Evolutionary conservation across 768 basidiomycete species (phyloP).

Genomic region (Suillus plorans): DNA sequence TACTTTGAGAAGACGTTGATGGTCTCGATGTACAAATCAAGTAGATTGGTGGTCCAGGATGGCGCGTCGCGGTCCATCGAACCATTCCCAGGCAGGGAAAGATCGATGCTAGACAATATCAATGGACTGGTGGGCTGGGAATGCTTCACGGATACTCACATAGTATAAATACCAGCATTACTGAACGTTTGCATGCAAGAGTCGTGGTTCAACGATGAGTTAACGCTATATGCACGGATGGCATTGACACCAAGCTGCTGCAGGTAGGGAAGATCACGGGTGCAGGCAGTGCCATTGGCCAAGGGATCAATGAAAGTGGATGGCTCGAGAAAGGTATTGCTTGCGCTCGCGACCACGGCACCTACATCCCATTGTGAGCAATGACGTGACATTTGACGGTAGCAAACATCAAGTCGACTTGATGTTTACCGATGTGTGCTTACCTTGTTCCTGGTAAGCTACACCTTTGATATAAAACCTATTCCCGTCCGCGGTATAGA

Average conservation of each 20-base stretch:
- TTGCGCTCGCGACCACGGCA: constrained; percentile 38
- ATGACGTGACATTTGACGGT: background rate
- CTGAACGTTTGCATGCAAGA: constrained; percentile 79
- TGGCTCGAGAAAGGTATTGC: constrained; percentile 69
- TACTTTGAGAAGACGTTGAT: constrained; percentile 82
- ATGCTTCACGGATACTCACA: constrained; percentile 49
- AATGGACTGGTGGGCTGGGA: constrained; percentile 10
- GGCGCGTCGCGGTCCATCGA: constrained; percentile 75
- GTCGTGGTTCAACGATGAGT: constrained; percentile 82
- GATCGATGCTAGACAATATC: constrained; percentile 63
- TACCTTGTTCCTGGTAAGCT: constrained; percentile 84
- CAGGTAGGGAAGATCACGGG: constrained; percentile 78
- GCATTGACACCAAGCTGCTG: constrained; percentile 77
- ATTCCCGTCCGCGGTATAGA: constrained; percentile 72
- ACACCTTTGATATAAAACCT: constrained; percentile 90
- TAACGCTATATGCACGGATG: constrained; percentile 84
- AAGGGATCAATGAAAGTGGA: constrained; percentile 81
- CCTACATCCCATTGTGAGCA: constrained; percentile 23
- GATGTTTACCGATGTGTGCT: constrained; percentile 6
- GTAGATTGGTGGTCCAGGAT: constrained; percentile 78
- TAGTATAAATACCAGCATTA: constrained; percentile 81
- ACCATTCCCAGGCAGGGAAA: constrained; percentile 82
- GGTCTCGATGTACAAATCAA: constrained; percentile 74
- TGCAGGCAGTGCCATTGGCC: constrained; percentile 62
- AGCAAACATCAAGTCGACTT: background rate